These are phyloP conservation scores for Nakazawaea ambrosiae DNA, from an alignment of 805 yeast species.

Conservation along the genomic window DNA sequence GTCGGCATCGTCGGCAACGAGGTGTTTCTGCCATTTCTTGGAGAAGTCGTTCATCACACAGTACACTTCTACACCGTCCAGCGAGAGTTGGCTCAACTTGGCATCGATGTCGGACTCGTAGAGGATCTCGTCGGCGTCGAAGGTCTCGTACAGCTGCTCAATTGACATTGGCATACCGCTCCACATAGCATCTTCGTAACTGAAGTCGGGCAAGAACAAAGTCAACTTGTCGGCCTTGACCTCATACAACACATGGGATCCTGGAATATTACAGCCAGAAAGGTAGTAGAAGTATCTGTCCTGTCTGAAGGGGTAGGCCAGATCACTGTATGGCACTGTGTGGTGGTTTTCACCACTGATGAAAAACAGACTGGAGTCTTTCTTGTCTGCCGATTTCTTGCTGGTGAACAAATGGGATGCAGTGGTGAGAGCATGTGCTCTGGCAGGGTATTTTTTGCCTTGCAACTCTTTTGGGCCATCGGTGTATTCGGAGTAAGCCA, in stretches of 20 bases:
- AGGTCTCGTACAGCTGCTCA: conserved; percentile 57
- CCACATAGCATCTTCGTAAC: conserved; percentile 93
- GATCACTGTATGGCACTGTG: conserved; percentile 72
- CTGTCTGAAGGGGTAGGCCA: conserved; percentile 73
- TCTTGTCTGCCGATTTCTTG: conserved; percentile 10
- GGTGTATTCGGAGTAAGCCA: no score
- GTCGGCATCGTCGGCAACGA: conserved; percentile 37
- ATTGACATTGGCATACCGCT: conserved; percentile 75
- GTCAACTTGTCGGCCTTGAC: conserved; percentile 48
- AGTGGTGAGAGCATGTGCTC: conserved; percentile 59
- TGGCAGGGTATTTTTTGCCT: conserved; percentile 73
- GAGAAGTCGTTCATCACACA: conserved; percentile 46
- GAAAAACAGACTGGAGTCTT: conserved; percentile 29
- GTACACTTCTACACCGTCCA: conserved; percentile 23
- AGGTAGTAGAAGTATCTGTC: conserved; percentile 86
- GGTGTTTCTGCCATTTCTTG: conserved; percentile 23
- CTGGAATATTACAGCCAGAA: conserved; percentile 77
- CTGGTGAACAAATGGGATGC: conserved; percentile 22
- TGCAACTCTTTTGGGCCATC: conserved; percentile 12
- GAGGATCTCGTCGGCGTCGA: conserved; percentile 77
- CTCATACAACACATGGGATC: conserved; percentile 60
- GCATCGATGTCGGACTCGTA: conserved; percentile 45
- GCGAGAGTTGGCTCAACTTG: conserved; percentile 19
- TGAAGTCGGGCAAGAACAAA: conserved; percentile 76
- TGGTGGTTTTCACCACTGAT: conserved; percentile 55